Percentiles rank a stretch among this genome's conserved stretches.
phyloP scores from a whole-genome alignment of 352 stramenopile genomes.

The Plasmopara muralis region DNA sequence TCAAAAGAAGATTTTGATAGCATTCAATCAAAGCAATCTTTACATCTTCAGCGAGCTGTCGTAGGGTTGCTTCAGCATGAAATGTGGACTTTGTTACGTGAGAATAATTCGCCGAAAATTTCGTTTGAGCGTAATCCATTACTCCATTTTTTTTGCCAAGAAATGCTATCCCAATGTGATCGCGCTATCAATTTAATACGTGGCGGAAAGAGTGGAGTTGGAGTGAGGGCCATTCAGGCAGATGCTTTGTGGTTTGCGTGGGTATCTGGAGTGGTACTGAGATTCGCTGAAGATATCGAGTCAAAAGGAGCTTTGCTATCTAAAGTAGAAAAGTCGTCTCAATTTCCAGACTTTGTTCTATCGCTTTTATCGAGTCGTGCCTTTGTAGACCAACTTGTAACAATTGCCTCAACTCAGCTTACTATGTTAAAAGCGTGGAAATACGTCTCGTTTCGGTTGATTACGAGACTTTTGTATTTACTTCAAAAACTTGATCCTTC shows the following conservation, averaged over 20 bases:
- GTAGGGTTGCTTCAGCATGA: slow-evolving; percentile 11
- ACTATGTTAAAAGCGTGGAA: slow-evolving; percentile 20
- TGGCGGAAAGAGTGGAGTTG: slow-evolving; percentile 4
- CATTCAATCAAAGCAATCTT: slow-evolving; percentile 4
- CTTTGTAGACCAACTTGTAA: slow-evolving; percentile 26
- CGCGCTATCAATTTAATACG: slow-evolving; percentile 2
- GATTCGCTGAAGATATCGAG: slow-evolving; percentile 8
- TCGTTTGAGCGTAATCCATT: slow-evolving; percentile 11
- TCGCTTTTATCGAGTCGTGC: slow-evolving; percentile 16
- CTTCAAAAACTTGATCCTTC: slow-evolving; percentile 3
- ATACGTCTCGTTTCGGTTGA: slow-evolving; percentile 25
- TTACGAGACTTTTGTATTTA: slow-evolving; percentile 15
- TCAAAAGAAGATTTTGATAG: not conserved
- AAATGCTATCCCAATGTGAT: slow-evolving; percentile 19
- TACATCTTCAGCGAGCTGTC: slow-evolving; percentile 16
- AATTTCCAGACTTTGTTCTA: not conserved
- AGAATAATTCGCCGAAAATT: not conserved
- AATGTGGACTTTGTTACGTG: not conserved
- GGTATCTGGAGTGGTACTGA: slow-evolving; percentile 21
- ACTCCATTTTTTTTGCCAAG: slow-evolving; percentile 20
- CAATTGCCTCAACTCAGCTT: slow-evolving; percentile 12
- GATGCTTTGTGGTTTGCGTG: slow-evolving; percentile 28
- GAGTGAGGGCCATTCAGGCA: slow-evolving; percentile 3
- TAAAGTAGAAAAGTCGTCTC: not conserved
- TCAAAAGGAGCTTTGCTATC: not conserved